Conservation (phyloP, 768 basidiomycete species). For the Rhizopogon vulgaris region DNA sequence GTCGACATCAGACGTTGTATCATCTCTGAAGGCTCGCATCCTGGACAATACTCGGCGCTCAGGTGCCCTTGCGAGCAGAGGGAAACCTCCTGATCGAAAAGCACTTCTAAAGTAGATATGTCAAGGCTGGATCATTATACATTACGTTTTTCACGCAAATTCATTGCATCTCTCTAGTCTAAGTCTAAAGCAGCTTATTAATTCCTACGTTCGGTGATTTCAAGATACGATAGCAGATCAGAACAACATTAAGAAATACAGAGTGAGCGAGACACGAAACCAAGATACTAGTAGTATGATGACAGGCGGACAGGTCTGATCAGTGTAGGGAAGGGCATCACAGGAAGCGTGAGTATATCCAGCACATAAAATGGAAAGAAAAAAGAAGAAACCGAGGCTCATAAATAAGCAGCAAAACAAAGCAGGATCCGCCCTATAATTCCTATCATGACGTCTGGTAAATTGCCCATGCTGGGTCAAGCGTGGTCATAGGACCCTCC, state of each 20-base stretch:
- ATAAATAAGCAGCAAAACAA: slow-evolving; percentile 14
- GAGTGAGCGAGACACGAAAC: slow-evolving; percentile 37
- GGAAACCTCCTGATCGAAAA: slow-evolving; percentile 17
- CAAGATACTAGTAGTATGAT: slow-evolving; percentile 34
- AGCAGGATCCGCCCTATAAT: slow-evolving; percentile 32
- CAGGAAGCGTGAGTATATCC: slow-evolving; percentile 33
- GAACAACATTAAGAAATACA: slow-evolving; percentile 58
- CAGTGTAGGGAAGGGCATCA: slow-evolving; percentile 28
- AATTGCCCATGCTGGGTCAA: slow-evolving; percentile 72
- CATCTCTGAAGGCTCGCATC: slow-evolving; percentile 48
- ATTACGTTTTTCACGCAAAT: neutral
- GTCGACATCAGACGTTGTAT: slow-evolving; percentile 23
- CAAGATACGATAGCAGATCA: slow-evolving; percentile 49
- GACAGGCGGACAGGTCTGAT: slow-evolving; percentile 23
- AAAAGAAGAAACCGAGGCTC: slow-evolving; percentile 31
- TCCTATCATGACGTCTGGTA: slow-evolving; percentile 32
- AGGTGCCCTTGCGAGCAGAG: slow-evolving; percentile 5
- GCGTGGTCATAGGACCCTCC: slow-evolving; percentile 58
- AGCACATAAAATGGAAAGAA: slow-evolving; percentile 33
- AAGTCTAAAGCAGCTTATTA: slow-evolving; percentile 1
- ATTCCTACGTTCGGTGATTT: slow-evolving; percentile 7
- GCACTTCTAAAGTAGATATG: slow-evolving; percentile 5
- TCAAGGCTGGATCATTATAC: neutral
- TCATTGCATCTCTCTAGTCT: neutral
- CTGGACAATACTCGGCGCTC: slow-evolving; percentile 48